Evolutionary conservation across 306 rosid species (phyloP).

Genomic region (Corylus heterophylla): DNA sequence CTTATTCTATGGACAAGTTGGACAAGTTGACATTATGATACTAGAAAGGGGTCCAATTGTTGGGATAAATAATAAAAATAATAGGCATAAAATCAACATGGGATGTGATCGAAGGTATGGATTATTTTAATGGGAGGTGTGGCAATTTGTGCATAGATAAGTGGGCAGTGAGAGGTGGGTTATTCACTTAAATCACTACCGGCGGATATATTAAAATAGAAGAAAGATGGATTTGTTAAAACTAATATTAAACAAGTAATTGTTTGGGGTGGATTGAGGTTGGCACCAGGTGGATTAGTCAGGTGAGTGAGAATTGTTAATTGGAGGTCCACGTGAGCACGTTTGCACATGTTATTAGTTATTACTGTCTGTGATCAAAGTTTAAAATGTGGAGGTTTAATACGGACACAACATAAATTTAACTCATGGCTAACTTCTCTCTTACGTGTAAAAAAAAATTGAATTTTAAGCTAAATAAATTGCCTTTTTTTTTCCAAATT

Average conservation of each 20-base stretch:
- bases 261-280: slow-evolving; percentile 25
- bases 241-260: no score
- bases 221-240: background rate
- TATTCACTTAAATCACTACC: background rate
- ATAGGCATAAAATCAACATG: slow-evolving; percentile 16
- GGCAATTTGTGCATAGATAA: background rate
- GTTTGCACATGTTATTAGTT: slow-evolving; percentile 22
- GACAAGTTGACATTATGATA: slow-evolving; percentile 14
- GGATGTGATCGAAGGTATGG: slow-evolving; percentile 22
- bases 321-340: slow-evolving; percentile 37
- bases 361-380: background rate
- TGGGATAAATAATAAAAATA: background rate
- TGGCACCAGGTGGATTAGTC: slow-evolving; percentile 22
- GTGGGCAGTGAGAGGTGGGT: background rate
- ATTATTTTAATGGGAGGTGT: background rate
- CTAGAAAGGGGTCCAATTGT: background rate
- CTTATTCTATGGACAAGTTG: slow-evolving; percentile 18
- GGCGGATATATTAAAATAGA: background rate
- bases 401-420: no score
- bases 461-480: no score
- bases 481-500: no score
- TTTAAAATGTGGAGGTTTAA: background rate
- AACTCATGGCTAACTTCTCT: no score
- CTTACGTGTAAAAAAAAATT: no score
- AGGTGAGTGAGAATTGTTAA: background rate